A percentile compares a stretch with the other conserved stretches of the same genome.
Conservation (phyloP, 2,329 filamentous ascomycete species). For the Penicillium aurantiogriseum region DNA sequence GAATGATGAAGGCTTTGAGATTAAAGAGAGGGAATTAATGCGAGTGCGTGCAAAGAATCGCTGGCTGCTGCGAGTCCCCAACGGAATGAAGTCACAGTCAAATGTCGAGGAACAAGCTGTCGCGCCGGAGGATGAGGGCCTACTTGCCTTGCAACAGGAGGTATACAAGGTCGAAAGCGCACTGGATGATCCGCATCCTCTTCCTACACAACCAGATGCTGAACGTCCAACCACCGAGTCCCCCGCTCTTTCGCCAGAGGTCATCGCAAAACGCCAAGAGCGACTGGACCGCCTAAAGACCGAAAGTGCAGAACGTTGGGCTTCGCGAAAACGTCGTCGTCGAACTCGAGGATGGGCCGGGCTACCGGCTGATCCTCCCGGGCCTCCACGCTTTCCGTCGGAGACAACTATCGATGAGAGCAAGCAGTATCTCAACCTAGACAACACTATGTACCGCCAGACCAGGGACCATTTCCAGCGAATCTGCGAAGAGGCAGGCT, state of each 20-base stretch:
- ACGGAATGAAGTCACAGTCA: constrained; percentile 53
- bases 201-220: constrained; percentile 21
- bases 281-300: constrained; percentile 55
- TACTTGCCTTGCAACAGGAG: constrained; percentile 42
- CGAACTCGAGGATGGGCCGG: constrained; percentile 68
- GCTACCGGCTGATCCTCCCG: constrained; percentile 64
- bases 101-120: constrained; percentile 27
- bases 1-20: constrained; percentile 68
- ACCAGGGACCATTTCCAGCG: constrained; percentile 66
- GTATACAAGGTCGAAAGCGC: constrained; percentile 35
- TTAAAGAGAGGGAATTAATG: constrained; percentile 69
- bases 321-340: constrained; percentile 64
- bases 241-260: constrained; percentile 46
- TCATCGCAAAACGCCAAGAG: constrained; percentile 54
- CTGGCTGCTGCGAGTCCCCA: constrained; percentile 63
- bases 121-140: constrained; percentile 36
- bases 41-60: constrained; percentile 67
- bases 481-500: constrained; percentile 66
- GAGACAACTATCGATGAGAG: constrained; percentile 80
- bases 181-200: constrained; percentile 30
- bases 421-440: constrained; percentile 66
- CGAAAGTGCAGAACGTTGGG: constrained; percentile 63
- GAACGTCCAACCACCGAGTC: constrained; percentile 20
- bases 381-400: constrained; percentile 72
- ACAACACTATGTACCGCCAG: constrained; percentile 61